Percentiles rank a stretch among this genome's conserved stretches.
These are phyloP conservation scores for Trichoderma koningii DNA, from an alignment of 2,329 filamentous ascomycete species.

Conservation along the genomic window DNA sequence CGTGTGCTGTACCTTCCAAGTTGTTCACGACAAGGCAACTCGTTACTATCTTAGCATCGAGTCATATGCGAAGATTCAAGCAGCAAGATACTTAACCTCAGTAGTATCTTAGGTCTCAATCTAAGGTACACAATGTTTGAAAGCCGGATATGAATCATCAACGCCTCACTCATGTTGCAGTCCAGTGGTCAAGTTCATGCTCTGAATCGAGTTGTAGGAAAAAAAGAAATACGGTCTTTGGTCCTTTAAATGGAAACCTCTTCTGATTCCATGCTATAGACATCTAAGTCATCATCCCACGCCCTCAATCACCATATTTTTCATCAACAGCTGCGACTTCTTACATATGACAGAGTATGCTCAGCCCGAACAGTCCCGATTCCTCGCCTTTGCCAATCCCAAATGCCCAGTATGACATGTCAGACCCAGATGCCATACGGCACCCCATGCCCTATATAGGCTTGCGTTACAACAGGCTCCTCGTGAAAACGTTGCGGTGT, in stretches of 20 bases:
- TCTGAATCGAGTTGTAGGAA: no score
- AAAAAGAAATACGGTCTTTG: not conserved
- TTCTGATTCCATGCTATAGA: conserved; percentile 27
- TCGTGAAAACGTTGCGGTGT: conserved; percentile 40
- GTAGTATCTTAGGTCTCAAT: no score
- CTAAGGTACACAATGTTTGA: no score
- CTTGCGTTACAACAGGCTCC: conserved; percentile 51
- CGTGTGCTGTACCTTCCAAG: no score
- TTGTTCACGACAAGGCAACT: no score
- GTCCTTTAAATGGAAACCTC: not conserved
- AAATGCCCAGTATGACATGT: conserved; percentile 6
- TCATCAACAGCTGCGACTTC: conserved; percentile 16
- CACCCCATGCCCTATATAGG: no score
- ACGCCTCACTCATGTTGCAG: no score
- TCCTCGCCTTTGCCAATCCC: conserved; percentile 43
- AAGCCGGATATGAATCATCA: no score
- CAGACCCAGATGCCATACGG: conserved; percentile 9
- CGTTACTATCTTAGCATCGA: no score
- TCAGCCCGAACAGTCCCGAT: conserved; percentile 52
- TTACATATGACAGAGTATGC: conserved; percentile 41
- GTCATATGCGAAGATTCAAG: no score
- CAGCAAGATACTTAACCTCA: no score
- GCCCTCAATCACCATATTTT: conserved; percentile 11
- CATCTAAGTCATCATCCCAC: conserved; percentile 25
- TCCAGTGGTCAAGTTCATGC: no score